Evolutionary conservation across 2,329 filamentous ascomycete species (phyloP), one percentile per base, ranked within the genome.

Genomic region (Xylariaceae sp.): DNA sequence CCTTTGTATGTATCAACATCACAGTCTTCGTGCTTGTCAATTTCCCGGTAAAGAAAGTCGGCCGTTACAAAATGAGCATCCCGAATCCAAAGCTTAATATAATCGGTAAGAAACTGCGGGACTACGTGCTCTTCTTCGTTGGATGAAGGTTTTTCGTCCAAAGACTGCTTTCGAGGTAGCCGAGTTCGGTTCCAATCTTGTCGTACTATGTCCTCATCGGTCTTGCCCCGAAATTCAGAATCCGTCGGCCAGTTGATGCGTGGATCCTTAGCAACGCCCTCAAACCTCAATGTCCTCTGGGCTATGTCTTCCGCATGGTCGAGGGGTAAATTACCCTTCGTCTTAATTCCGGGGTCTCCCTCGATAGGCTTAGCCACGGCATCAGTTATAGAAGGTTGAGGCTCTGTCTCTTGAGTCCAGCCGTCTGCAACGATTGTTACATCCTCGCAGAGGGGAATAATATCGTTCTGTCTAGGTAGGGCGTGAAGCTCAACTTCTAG

Each of bases 1-100:
- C 77, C 77, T 0, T 65, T 73, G 1, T 37, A 16, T 0, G 76
- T 65, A 42, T 80, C 61, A 2, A 80, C 62, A 15, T 76, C 76
- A 16, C 61, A 59, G n/a, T 45, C 21, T 51, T 67, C 43, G 64
- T 73, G 51, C 30, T 71, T 8, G 23, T 68, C 2, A 64, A 72
- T 46, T 23, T 70, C 1, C 63, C 69, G 3, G 65, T 67, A 15
- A 58, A 70, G 15, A 66, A 76, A 51, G 50, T 71, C 10, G 46
- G 55, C 39, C 13, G 42, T 18, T 7, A 62, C 13, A 2, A 45
- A 21, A 33, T 51, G 58, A 6, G 59, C 50, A 23, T 8, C 16
- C 13, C 39, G n/a, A 8, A 43, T 26, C 64, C 64, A 68, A n/a
- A 29, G 24, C 23, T 57, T 41, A 15, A 66, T 41, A 20, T 55